A percentile compares a stretch with the other conserved stretches of the same genome.
These are phyloP conservation scores for Diaporthe destruens DNA, from an alignment of 2,329 filamentous ascomycete species.

Conservation along the genomic window DNA sequence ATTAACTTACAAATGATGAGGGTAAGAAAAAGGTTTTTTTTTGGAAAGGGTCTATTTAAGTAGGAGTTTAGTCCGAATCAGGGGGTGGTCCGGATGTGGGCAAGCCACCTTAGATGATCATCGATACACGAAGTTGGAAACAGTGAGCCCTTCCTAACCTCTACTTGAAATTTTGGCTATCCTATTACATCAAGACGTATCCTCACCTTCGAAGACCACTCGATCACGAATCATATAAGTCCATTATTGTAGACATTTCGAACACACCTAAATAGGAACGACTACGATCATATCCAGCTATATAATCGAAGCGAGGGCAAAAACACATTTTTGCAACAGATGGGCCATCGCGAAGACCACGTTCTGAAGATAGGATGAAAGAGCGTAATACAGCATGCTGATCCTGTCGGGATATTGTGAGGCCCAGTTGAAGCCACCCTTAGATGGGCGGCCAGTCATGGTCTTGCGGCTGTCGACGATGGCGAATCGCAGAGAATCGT, in stretches of 20 bases:
- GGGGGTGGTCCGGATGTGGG: too few species aligned
- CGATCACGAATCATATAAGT: not conserved
- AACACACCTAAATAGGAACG: too few species aligned
- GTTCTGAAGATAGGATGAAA: not conserved
- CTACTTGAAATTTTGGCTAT: not conserved
- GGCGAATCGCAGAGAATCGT: constrained; percentile 4
- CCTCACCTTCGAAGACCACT: not conserved
- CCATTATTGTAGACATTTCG: too few species aligned
- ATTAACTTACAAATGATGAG: too few species aligned
- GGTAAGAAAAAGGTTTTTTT: too few species aligned
- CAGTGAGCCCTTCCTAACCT: not conserved
- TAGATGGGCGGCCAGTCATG: not conserved
- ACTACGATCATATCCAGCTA: not conserved
- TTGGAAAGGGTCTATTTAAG: too few species aligned
- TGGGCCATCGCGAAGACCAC: not conserved
- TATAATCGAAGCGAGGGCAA: not conserved
- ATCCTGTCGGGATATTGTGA: not conserved
- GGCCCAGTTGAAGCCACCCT: not conserved
- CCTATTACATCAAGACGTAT: not conserved
- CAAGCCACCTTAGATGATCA: not conserved
- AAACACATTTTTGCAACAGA: not conserved
- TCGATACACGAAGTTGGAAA: not conserved
- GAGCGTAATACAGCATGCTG: not conserved
- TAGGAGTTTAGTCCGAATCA: too few species aligned
- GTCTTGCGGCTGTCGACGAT: not conserved